A percentile compares a stretch with the other conserved stretches of the same genome.
Conservation (phyloP, 139 green algal genomes). For the Deuterostichococcus epilithicus region DNA sequence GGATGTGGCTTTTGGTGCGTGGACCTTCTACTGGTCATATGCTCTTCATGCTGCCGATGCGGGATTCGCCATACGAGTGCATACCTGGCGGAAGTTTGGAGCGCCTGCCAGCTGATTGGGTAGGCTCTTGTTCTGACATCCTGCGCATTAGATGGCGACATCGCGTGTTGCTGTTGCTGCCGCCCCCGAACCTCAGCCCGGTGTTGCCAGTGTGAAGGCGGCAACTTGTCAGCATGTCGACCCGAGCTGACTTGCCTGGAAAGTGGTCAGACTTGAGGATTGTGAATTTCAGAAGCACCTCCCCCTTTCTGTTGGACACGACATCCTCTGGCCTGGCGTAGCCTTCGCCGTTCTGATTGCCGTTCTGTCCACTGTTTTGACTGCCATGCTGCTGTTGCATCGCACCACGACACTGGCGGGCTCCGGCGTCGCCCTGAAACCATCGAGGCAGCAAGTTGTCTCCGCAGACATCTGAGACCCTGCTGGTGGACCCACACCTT, state of each 20-base stretch:
- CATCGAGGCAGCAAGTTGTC: too few species aligned
- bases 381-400: too few species aligned
- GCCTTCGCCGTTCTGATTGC: neutral
- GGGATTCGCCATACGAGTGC: too few species aligned
- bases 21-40: neutral
- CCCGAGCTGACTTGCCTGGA: constrained; percentile 1
- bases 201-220: too few species aligned
- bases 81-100: constrained; percentile 87
- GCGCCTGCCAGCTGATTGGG: constrained; percentile 81
- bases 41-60: neutral
- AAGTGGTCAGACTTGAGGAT: constrained; percentile 91
- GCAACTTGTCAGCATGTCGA: neutral
- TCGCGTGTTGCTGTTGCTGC: too few species aligned
- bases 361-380: neutral
- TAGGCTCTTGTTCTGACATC: constrained; percentile 93
- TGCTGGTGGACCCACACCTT: too few species aligned
- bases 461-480: too few species aligned
- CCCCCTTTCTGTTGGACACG: constrained; percentile 51
- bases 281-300: constrained; percentile 84
- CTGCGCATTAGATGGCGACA: constrained; percentile 25
- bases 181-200: too few species aligned
- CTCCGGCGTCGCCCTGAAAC: too few species aligned
- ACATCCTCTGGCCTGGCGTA: constrained; percentile 46
- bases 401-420: too few species aligned
- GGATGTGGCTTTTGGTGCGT: neutral